phyloP scores from a whole-genome alignment of 768 basidiomycete genomes.

The Leccinum uliginosum region DNA sequence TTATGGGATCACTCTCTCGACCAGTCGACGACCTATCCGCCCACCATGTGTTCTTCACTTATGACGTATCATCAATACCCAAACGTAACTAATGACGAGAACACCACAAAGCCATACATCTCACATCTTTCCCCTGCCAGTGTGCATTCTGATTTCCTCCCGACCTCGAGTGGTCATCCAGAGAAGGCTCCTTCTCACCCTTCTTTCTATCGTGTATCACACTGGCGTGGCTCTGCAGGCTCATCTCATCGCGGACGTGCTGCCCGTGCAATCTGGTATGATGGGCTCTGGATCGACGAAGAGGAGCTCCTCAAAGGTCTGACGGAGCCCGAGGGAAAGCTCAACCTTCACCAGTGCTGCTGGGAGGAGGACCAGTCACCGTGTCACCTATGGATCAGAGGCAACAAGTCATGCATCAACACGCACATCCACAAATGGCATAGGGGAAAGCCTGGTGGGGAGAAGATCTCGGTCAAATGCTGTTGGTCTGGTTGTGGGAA shows the following conservation, averaged over 20 bases:
- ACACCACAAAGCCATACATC: too few species aligned
- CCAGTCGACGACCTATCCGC: neutral
- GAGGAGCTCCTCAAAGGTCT: conserved; percentile 6
- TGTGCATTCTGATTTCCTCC: too few species aligned
- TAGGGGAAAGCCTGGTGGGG: conserved; percentile 2
- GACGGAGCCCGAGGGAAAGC: neutral
- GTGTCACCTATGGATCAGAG: conserved; percentile 15
- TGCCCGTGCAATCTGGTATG: conserved; percentile 3
- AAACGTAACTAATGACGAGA: neutral
- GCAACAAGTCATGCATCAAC: conserved; percentile 11
- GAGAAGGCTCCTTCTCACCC: too few species aligned
- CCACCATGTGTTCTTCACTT: neutral
- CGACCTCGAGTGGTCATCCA: neutral
- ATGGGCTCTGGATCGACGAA: conserved; percentile 10
- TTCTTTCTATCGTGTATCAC: neutral
- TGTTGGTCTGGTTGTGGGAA: conserved; percentile 13
- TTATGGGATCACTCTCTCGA: neutral
- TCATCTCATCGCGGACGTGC: neutral
- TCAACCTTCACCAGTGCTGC: conserved; percentile 9
- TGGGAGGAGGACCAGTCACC: conserved; percentile 7
- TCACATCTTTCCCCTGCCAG: neutral
- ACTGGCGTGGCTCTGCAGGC: neutral
- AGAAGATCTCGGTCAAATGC: conserved; percentile 7
- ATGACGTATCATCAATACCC: neutral
- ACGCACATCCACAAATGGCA: conserved; percentile 20